Evolutionary conservation across 1,284 basidiomycete genomes (phyloP), one percentile per base, ranked within the genome.

Genomic region (Ustilago nuda): DNA sequence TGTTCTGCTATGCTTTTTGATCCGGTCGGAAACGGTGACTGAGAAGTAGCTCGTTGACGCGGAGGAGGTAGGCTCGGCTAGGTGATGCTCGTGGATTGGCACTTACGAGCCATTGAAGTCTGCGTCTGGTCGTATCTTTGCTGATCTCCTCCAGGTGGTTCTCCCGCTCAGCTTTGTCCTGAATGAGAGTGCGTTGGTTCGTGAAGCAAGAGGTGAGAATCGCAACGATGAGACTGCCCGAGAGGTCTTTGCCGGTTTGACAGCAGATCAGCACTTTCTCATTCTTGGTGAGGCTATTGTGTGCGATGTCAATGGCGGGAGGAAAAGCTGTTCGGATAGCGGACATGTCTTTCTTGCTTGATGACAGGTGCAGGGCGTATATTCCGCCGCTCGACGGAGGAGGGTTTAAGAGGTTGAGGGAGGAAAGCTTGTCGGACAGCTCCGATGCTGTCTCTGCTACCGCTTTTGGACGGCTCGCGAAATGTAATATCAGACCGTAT

Each of bases 31-130:
- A 62, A 86, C 91, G 12, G 86, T 92, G 12, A 92, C 92, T 85
- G 87, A 93, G 87, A 32, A 94, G 86, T 75, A 89, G 92, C 77
- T 93, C 92, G 79, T 94, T 93, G 50, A 94, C 90, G 8, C 91
- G 88, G 82, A 94, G 92, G 64, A 94, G 87, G 27, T 92, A 93
- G 8, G 89, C 88, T 52, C 93, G 88, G 32, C 91, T 90, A 2
- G 93, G 93, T 79, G 94, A 93, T 1, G 91, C 90, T 56, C 88
- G 85, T 1, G 92, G 90, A n/a, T 89, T 86, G 78, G 90, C 90
- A 4, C 90, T 87, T 64, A 93, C 91, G 57, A 94, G 90, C 93
- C 93, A 94, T 80, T 94, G 91, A 41, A 94, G 87, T 15, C 93
- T 88, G 32, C 88, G 91, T 35, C 89, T 89, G 66, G 93, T 89